These are phyloP conservation scores for Ophiocordyceps robertsii DNA, from an alignment of 2,329 filamentous ascomycete species.

Conservation along the genomic window DNA sequence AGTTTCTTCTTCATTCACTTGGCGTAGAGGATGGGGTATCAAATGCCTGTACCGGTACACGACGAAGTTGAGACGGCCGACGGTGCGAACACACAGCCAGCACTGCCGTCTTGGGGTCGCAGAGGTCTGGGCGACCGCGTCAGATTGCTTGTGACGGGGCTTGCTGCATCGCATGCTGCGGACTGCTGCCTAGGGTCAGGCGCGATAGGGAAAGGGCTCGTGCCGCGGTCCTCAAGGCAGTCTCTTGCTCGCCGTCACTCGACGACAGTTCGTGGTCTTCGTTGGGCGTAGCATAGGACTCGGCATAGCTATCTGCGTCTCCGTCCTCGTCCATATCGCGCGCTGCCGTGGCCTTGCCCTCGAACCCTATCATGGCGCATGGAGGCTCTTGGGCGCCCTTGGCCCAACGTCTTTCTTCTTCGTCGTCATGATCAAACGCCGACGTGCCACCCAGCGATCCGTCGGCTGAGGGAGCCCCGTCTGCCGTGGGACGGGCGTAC, in stretches of 20 bases:
- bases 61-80: too few species aligned
- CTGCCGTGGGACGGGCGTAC: slow-evolving; percentile 7
- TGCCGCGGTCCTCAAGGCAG: slow-evolving; percentile 37
- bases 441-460: slow-evolving; percentile 24
- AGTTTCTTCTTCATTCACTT: too few species aligned
- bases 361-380: too few species aligned
- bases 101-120: too few species aligned
- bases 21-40: too few species aligned
- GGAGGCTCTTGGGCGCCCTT: too few species aligned
- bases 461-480: slow-evolving; percentile 19
- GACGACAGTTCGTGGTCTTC: slow-evolving; percentile 29
- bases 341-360: slow-evolving; percentile 3
- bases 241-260: slow-evolving; percentile 24
- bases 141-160: too few species aligned
- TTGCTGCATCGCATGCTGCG: slow-evolving; percentile 10
- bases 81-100: too few species aligned
- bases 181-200: slow-evolving; percentile 29
- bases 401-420: slow-evolving; percentile 15
- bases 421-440: slow-evolving; percentile 29
- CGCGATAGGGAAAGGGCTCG: slow-evolving; percentile 52
- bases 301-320: slow-evolving; percentile 28
- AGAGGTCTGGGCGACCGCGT: too few species aligned
- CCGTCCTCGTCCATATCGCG: slow-evolving; percentile 12
- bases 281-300: slow-evolving; percentile 37
- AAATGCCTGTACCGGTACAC: too few species aligned